Conservation (phyloP, 805 yeast genomes). For the Hermanozyma aechmeae region DNA sequence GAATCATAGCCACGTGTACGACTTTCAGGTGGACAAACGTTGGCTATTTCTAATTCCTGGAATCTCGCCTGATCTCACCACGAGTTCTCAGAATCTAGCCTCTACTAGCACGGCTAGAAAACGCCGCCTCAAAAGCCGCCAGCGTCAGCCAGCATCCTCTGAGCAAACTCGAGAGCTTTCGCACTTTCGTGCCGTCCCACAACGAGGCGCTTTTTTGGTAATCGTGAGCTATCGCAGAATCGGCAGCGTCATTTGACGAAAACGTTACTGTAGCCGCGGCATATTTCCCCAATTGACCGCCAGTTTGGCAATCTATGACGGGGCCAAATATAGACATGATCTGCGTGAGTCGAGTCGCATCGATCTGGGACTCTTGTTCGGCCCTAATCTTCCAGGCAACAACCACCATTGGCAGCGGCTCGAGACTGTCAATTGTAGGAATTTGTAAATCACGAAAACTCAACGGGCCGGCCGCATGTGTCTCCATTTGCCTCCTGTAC, state of each 20-base stretch:
- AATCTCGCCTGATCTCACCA: not conserved
- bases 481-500: not conserved
- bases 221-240: constrained; percentile 31
- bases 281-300: constrained; percentile 15
- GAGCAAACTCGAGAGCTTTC: constrained; percentile 39
- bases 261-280: constrained; percentile 30
- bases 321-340: constrained; percentile 41
- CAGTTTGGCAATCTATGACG: constrained; percentile 6
- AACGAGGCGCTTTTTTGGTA: constrained; percentile 30
- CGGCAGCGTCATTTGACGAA: constrained; percentile 15
- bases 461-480: too few relatives aligned
- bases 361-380: constrained; percentile 22
- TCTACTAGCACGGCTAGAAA: not conserved
- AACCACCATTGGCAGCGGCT: constrained; percentile 9
- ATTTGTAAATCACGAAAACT: too few relatives aligned
- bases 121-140: not conserved
- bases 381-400: constrained; percentile 40
- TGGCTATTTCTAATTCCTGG: not conserved
- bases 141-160: too few relatives aligned
- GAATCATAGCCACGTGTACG: not conserved
- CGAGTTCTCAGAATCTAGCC: not conserved
- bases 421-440: too few relatives aligned
- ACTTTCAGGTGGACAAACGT: not conserved
- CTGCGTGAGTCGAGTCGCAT: constrained; percentile 19
- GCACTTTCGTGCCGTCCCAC: constrained; percentile 38